Evolutionary conservation across 1,284 basidiomycete genomes (phyloP).

Genomic region (Fomitopsis pinicola): DNA sequence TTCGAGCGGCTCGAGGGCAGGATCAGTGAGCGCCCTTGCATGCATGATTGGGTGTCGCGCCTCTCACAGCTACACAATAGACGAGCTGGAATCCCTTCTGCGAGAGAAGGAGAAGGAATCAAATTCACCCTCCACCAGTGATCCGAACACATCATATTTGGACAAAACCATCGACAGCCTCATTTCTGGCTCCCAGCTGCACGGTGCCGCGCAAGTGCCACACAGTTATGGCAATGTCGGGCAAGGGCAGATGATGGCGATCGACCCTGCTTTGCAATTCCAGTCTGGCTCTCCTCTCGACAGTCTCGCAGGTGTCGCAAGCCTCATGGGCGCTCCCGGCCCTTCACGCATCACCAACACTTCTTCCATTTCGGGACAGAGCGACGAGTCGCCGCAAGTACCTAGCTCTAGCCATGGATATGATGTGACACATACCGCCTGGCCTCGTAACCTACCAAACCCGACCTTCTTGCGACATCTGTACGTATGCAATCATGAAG

Average conservation of each 20-base stretch:
- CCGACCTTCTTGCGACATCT: constrained; percentile 59
- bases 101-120: constrained; percentile 31
- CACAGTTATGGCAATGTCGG: not conserved
- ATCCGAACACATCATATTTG: not conserved
- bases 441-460: constrained; percentile 59
- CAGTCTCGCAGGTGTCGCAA: constrained; percentile 17
- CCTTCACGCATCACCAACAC: not conserved
- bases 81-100: constrained; percentile 55
- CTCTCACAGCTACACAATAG: constrained; percentile 30
- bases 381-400: not conserved
- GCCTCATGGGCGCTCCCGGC: constrained; percentile 3
- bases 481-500: constrained; percentile 33
- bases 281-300: constrained; percentile 13
- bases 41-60: not conserved
- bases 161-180: not conserved
- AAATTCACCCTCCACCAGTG: not conserved
- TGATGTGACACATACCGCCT: constrained; percentile 45
- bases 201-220: not conserved
- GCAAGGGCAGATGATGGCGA: not conserved
- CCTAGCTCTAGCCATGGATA: constrained; percentile 8
- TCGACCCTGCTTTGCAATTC: constrained; percentile 6
- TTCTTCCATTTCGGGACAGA: not conserved
- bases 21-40: constrained; percentile 47
- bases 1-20: constrained; percentile 61
- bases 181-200: not conserved